Base-by-base conservation (phyloP, 2,329 filamentous ascomycete species). In the Fusarium stilboides region DNA sequence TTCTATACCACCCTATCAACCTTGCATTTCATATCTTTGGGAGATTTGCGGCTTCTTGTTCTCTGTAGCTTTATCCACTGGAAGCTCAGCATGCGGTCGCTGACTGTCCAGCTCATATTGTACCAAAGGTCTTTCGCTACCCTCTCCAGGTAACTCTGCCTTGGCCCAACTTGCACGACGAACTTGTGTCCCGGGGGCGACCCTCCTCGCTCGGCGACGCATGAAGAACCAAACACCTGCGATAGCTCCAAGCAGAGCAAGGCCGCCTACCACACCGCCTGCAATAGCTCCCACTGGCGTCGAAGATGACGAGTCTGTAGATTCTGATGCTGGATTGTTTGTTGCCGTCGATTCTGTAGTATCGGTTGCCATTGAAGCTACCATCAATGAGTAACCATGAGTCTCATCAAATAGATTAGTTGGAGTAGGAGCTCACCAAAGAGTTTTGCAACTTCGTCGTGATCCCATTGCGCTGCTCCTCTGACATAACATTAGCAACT, bases 361-460 rank as follows among this genome's bases (percentile, higher is more conserved):
- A 20, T 22, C 19, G 19, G 20, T 9, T 39, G 46, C 20, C 34
- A 36, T 51, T 55, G 45, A 54, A 24, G 50, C 44, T 31, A 57
- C 57, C n/a, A 28, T 49, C 33, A 19, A 52, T 52, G n/a, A 26
- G 22, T 37, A 20, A 31, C 24, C 15, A 44, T 28, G 31, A 44
- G 6, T 39, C 36, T 44, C 19, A 20, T 24, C 34, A 46, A 24
- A 20, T n/a, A 46, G 19, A 20, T n/a, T 24, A 24, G 22, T 43
- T 34, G 9, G 24, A 24, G 10, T n/a, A 28, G n/a, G 40, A 31
- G 33, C 45, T 51, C 10, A 45, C 47, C 47, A 45, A 24, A 57
- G 14, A 39, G 33, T 14, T 24, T 36, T 14, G 20, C 17, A 45
- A 31, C 19, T 34, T 20, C 17, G 9, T 40, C 19, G 33, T 28